Evolutionary conservation across 352 stramenopile genomes (phyloP), one percentile per base, ranked within the genome.

Genomic region (Phytophthora macrochlamydospora): DNA sequence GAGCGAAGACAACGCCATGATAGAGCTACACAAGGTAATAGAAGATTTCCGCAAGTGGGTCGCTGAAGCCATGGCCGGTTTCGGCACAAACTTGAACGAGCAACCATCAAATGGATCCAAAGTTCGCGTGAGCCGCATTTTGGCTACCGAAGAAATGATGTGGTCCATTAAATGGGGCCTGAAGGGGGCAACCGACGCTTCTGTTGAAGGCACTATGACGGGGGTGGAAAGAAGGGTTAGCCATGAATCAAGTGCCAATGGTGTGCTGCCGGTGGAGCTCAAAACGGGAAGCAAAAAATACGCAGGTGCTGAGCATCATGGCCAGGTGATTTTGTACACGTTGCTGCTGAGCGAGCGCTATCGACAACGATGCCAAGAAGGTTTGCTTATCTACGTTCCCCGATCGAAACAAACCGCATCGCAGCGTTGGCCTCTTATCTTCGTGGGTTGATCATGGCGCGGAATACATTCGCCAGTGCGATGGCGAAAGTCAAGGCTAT

Each of bases 281-380:
- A 97, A 97, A 69, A 97, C 90, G 14, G 91, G 91, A 9, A 96
- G 82, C 50, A 89, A 91, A 55, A 61, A 61, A 38, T 90, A 85
- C 46, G 59, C 58, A 12, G 67, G 71, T 6, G 64, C 78, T 7
- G 76, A 94, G 29, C 85, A 95, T 54, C 74, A 87, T 45, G 90
- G 84, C 9, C 91, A 97, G 85, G 89, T 97, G 12, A 93, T 97
- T 35, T 51, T 97, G 40, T 97, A 97, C 49, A 96, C 85, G 4
- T 64, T 97, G 28, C 65, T 97, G 33, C 59, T 93, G 8, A 87
- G 82, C 28, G 85, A 95, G 54, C 87, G 89, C 2, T 97, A 96
- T 69, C 75, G 64, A 14, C 83, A 85, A 58, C 54, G 46, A 7
- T 87, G 80, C 28, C 72, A 81, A 40, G 70, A 93, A 28, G 87